A percentile compares a stretch with the other conserved stretches of the same genome.
Conservation (phyloP, 805 yeast species). For the Ogataea chonburiensis region DNA sequence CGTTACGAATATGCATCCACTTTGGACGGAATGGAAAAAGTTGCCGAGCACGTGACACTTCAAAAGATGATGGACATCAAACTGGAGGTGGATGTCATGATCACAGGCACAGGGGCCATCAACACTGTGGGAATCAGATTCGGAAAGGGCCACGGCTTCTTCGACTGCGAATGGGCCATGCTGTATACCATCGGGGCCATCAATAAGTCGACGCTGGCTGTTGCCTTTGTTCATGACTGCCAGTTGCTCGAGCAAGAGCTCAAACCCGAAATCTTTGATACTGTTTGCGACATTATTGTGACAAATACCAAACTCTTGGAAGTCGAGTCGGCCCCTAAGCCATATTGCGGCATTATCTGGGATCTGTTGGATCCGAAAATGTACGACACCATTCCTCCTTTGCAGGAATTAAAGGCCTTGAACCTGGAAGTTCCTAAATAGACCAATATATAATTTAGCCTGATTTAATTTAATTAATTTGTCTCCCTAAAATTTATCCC, state of each 20-base stretch:
- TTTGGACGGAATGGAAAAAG: slow-evolving; percentile 33
- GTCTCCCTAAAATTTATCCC: slow-evolving; percentile 5
- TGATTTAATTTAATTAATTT: too few species aligned
- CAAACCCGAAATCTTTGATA: slow-evolving; percentile 32
- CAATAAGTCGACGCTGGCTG: slow-evolving; percentile 23
- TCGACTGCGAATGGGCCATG: slow-evolving; percentile 36
- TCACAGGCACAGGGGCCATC: slow-evolving; percentile 35
- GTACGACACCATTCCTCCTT: slow-evolving; percentile 32
- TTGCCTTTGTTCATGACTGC: slow-evolving; percentile 34
- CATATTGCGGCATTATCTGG: slow-evolving; percentile 32
- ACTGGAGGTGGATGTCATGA: slow-evolving; percentile 26
- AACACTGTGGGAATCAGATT: slow-evolving; percentile 31
- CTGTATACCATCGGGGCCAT: slow-evolving; percentile 28
- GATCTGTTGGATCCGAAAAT: slow-evolving; percentile 27
- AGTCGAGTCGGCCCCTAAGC: slow-evolving; percentile 24
- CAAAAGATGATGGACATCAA: slow-evolving; percentile 17
- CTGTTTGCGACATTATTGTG: slow-evolving; percentile 33
- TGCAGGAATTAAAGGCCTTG: slow-evolving; percentile 30
- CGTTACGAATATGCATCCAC: slow-evolving; percentile 29
- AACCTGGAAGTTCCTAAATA: slow-evolving; percentile 13
- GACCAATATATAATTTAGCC: too few species aligned
- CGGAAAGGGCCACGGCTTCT: slow-evolving; percentile 35
- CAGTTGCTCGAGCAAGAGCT: slow-evolving; percentile 29
- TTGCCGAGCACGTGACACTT: slow-evolving; percentile 22
- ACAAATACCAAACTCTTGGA: slow-evolving; percentile 25